Evolutionary conservation across 1,284 basidiomycete genomes (phyloP), one percentile per base, ranked within the genome.

Genomic region (Malassezia dermatis): DNA sequence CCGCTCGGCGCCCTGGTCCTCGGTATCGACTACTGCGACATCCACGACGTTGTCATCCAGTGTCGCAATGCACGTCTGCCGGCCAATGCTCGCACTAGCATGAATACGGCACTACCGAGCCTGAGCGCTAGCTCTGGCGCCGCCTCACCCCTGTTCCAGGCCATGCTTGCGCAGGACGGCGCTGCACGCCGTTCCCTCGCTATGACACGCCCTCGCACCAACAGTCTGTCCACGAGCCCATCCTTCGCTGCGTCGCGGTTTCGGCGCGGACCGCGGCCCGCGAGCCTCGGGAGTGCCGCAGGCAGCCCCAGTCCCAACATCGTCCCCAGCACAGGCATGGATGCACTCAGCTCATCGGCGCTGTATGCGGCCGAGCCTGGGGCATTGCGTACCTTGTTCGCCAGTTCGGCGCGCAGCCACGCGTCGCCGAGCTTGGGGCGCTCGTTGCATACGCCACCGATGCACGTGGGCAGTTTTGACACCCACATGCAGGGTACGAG

Each of bases 361-460:
- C 19, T 39, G 37, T 39, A 19, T 21, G 37, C 19, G 19, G 37
- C 37, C 21, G 46, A 48, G 35, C 46, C 46, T 24, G 46, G 46
- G 37, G 46, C 46, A 3, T 28, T 57, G 28, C 55, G 50, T 10
- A 13, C 48, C 6, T 39, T 57, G 31, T 52, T 57, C 21, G 23
- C 19, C 27, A 39, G 42, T 24, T 13, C 48, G n/a, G 31, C 49
- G 28, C 55, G 43, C 5, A 15, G 26, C 10, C 42, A 26, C 19
- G 8, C 31, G 12, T 54, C 52, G 15, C 52, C 54, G 19, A 45
- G 42, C 48, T 51, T 48, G n/a, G 24, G 34, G 15, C 31, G 10
- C 30, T 56, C 54, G 28, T 19, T 51, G 30, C 48, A 41, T 15
- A 30, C 40, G 10, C 48, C 43, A 10, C 49, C 48, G 28, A 43